Evolutionary conservation across 345 rosid species (phyloP).

Genomic region (Barbarea vulgaris): DNA sequence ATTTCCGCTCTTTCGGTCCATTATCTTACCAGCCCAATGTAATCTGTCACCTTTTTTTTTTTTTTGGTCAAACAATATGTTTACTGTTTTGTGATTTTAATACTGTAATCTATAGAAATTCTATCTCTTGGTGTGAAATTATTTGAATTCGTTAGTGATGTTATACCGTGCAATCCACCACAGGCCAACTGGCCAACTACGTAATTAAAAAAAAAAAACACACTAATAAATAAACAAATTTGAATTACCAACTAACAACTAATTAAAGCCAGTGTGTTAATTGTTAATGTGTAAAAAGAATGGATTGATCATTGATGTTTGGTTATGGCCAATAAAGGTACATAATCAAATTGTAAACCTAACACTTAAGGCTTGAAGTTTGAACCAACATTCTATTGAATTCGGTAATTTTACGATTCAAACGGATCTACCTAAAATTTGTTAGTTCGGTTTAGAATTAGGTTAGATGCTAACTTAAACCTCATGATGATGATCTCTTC

Average conservation of each 20-base stretch:
- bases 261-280: background rate
- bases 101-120: no score
- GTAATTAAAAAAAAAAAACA: background rate
- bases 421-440: slow-evolving; percentile 15
- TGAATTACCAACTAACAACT: background rate
- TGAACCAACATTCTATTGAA: background rate
- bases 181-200: background rate
- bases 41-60: no score
- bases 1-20: background rate
- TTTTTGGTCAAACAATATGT: no score
- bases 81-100: no score
- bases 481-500: slow-evolving; percentile 9
- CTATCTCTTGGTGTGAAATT: no score
- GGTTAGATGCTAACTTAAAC: slow-evolving; percentile 17
- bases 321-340: background rate
- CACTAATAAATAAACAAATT: background rate
- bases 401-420: background rate
- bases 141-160: slow-evolving; percentile 8
- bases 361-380: slow-evolving; percentile 4
- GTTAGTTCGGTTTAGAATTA: slow-evolving; percentile 4
- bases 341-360: background rate
- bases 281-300: background rate
- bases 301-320: background rate
- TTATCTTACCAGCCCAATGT: background rate
- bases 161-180: slow-evolving; percentile 12